Base-by-base conservation (phyloP, 441 rosid species). In the Euphorbia celastroides region DNA sequence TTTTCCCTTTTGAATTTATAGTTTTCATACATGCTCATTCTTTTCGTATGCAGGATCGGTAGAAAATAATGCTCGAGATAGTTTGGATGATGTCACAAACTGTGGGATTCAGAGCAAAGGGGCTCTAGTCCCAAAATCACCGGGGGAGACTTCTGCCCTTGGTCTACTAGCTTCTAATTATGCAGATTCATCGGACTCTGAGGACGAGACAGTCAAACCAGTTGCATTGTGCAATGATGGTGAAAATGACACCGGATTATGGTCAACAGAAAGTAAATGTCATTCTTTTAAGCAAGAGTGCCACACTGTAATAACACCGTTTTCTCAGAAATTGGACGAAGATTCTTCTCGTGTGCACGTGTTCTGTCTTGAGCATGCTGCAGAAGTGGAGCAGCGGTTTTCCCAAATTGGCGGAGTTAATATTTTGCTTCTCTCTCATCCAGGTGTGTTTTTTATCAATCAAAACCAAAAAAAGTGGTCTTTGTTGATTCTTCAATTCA, bases 331-430 rank as follows among this genome's bases (percentile, higher is more conserved):
- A 72, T 83, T 80, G 68, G 83, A 87, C 72, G 93, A 88, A 55
- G 91, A 90, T 78, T 88, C 96, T 70, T 92, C 88, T 70, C 87
- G 84, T 55, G 56, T 87, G 82, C 97, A 95, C 66, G 86, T 92
- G 42, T 95, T 95, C 78, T 92, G 96, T 80, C 97, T 95, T 70
- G 91, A 95, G 86, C 98, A 95, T 78, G 99, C 98, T 70, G 78
- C 84, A 20, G 96, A 92, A 79, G 92, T 90, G 62, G 96, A 92
- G 70, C 84, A 95, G 75, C 90, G 78, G 76, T 87, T 95, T 67
- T 83, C 76, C 48, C 78, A 77, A 60, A 81, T 88, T 22, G 96
- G 99, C 63, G 98, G 98, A 48, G 93, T 81, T 71, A 69, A 85
- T 71, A 76, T 92, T 38, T 81, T 81, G 71, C 93, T 92, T 68